Evolutionary conservation across 2,329 filamentous ascomycete genomes (phyloP).

Genomic region (Alternaria ventricosa): DNA sequence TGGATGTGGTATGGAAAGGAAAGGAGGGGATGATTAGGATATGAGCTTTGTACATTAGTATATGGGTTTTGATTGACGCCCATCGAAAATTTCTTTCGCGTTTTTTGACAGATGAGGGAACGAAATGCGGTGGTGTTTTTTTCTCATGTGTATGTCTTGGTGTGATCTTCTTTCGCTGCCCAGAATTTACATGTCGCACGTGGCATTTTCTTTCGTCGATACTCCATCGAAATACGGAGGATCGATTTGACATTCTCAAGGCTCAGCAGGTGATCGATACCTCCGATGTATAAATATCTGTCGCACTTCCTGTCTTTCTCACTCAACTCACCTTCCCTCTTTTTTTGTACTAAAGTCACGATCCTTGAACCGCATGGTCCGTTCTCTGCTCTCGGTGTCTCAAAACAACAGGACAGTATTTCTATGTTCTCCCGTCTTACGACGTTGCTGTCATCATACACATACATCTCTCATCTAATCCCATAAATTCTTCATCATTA

Average conservation of each 20-base stretch:
- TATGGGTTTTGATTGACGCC: background rate
- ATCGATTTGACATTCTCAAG: no score
- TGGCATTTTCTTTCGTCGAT: no score
- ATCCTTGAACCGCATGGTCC: background rate
- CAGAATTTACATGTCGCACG: no score
- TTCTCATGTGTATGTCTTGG: background rate
- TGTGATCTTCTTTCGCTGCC: no score
- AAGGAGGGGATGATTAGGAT: background rate
- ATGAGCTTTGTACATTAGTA: constrained; percentile 4
- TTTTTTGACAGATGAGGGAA: no score
- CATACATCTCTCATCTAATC: background rate
- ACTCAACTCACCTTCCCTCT: background rate
- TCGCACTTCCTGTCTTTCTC: background rate
- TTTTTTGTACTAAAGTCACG: background rate
- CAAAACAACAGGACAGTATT: fast-evolving
- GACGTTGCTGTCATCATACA: background rate
- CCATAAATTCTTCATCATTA: background rate
- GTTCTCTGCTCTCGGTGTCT: background rate
- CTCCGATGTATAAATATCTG: background rate
- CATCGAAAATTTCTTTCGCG: background rate
- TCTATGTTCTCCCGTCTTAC: background rate
- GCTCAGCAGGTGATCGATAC: background rate
- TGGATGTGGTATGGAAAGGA: background rate
- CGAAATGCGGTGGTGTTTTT: no score
- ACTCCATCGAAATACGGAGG: no score